These are phyloP conservation scores for Heterobasidion occidentale DNA, from an alignment of 1,284 basidiomycete species.

Conservation along the genomic window DNA sequence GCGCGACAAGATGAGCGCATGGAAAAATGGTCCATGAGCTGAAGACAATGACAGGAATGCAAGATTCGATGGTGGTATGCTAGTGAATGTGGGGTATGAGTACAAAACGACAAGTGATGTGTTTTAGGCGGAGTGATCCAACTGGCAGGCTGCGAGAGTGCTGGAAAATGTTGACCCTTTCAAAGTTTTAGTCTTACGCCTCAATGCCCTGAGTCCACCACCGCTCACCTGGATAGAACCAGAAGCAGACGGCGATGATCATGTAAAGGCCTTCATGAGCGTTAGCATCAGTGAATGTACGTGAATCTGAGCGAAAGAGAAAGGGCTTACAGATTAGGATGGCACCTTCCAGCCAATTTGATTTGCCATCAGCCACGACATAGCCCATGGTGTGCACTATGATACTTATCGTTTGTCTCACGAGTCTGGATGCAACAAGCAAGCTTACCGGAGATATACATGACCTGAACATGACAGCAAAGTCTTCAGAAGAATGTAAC, in stretches of 20 bases:
- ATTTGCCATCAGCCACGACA: conserved; percentile 77
- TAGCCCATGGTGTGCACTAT: conserved; percentile 77
- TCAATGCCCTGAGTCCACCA: background rate
- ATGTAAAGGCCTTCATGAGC: conserved; percentile 44
- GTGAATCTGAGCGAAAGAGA: background rate
- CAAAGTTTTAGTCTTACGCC: background rate
- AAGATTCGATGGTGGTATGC: too few species aligned
- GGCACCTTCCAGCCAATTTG: conserved; percentile 75
- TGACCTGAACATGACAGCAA: conserved; percentile 12
- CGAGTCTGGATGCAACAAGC: background rate
- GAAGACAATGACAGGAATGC: too few species aligned
- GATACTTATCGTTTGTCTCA: background rate
- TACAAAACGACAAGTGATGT: background rate
- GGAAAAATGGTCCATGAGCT: too few species aligned
- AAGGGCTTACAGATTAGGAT: conserved; percentile 27
- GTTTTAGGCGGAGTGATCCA: conserved; percentile 5
- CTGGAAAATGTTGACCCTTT: conserved; percentile 29
- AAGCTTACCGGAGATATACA: conserved; percentile 26
- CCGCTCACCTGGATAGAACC: conserved; percentile 47
- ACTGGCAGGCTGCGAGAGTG: conserved; percentile 25
- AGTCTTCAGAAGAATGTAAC: background rate
- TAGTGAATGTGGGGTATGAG: background rate
- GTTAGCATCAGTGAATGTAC: background rate
- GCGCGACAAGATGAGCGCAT: too few species aligned
- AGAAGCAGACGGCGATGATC: conserved; percentile 61